Conservation (phyloP, 768 basidiomycete species). For the Sporobolomyces roseus region DNA sequence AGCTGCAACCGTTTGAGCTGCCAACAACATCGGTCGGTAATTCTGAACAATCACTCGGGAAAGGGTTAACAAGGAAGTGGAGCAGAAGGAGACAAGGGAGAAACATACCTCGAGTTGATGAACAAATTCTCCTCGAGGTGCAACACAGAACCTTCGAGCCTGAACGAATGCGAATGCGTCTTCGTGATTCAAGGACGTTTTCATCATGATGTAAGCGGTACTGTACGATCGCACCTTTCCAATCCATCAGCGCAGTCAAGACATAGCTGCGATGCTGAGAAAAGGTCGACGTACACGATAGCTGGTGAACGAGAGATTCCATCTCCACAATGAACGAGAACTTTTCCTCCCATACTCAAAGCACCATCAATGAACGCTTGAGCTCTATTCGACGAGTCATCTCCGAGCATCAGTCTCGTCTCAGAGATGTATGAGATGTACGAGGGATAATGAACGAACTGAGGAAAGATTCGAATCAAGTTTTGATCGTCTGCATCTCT, state of each 20-base stretch:
- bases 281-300: slow-evolving; percentile 39
- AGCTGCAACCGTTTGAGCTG: slow-evolving; percentile 63
- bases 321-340: slow-evolving; percentile 46
- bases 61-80: no score
- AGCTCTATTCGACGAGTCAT: slow-evolving; percentile 25
- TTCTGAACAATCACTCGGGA: no score
- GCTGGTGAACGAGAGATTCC: slow-evolving; percentile 45
- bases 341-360: slow-evolving; percentile 25
- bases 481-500: slow-evolving; percentile 94
- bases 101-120: slow-evolving; percentile 95
- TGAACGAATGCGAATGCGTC: slow-evolving; percentile 46
- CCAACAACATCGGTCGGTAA: slow-evolving; percentile 87
- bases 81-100: no score
- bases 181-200: slow-evolving; percentile 35
- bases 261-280: background rate
- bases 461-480: slow-evolving; percentile 82
- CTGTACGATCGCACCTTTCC: background rate
- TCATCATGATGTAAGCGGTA: slow-evolving; percentile 45
- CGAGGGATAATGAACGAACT: slow-evolving; percentile 52
- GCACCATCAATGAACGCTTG: slow-evolving; percentile 43
- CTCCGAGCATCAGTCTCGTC: no score
- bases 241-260: background rate
- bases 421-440: background rate
- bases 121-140: slow-evolving; percentile 84
- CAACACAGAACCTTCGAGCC: slow-evolving; percentile 77